A percentile compares a stretch with the other conserved stretches of the same genome.
phyloP scores from a whole-genome alignment of 371 early-diverging fungal species.

The Fennellomyces sp. region DNA sequence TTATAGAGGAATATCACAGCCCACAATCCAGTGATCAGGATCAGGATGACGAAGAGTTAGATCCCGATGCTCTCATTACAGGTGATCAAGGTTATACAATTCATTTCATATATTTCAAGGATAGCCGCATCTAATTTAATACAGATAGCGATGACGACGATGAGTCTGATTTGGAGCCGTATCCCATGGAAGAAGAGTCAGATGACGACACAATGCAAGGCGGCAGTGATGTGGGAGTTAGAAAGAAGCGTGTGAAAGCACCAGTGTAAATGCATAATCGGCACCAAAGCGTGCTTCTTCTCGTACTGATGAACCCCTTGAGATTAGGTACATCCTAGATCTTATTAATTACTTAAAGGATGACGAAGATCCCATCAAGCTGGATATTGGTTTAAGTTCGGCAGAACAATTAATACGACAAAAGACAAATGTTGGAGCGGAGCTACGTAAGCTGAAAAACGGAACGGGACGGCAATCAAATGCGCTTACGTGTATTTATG shows the following conservation, averaged over 20 bases:
- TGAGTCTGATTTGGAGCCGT: slow-evolving; percentile 50
- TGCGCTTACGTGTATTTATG: not conserved
- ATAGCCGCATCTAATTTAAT: not conserved
- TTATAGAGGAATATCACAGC: not conserved
- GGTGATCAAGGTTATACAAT: slow-evolving; percentile 16
- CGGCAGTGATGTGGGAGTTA: not conserved
- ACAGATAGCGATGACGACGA: slow-evolving; percentile 8
- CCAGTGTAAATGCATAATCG: too few relatives aligned
- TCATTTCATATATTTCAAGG: not conserved
- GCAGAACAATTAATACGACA: slow-evolving; percentile 46
- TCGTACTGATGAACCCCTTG: not conserved
- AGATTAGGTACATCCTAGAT: slow-evolving; percentile 41
- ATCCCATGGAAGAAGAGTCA: slow-evolving; percentile 54
- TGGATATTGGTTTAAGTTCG: slow-evolving; percentile 42
- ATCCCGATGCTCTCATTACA: slow-evolving; percentile 35
- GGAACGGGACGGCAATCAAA: not conserved
- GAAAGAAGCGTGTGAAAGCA: slow-evolving; percentile 26
- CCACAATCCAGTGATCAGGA: slow-evolving; percentile 1
- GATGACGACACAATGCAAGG: slow-evolving; percentile 32
- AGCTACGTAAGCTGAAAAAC: slow-evolving; percentile 30
- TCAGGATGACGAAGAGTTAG: slow-evolving; percentile 33
- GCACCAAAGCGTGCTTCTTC: not conserved
- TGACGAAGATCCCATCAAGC: slow-evolving; percentile 39
- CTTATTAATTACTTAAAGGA: slow-evolving; percentile 38
- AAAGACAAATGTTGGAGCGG: slow-evolving; percentile 37